Percentiles rank a stretch among this genome's conserved stretches.
Evolutionary conservation across 805 yeast genomes (phyloP).

Genomic region (Hemisphaericaspora nanyangensis): DNA sequence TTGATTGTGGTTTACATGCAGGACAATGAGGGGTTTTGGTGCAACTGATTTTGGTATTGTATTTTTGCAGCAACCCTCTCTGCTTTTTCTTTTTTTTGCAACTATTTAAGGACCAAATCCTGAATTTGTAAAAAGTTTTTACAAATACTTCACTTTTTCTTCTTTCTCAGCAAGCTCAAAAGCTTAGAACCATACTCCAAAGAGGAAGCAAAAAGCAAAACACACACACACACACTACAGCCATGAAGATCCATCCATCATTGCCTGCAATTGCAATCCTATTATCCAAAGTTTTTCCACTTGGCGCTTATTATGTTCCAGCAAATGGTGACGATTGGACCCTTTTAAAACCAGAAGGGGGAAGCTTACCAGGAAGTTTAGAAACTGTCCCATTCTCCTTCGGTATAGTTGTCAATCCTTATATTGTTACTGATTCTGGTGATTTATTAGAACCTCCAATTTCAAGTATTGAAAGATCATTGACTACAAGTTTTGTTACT

Average conservation of each 20-base stretch:
- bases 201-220: not conserved
- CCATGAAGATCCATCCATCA: not conserved
- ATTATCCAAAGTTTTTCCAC: not conserved
- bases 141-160: not conserved
- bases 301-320: conserved; percentile 18
- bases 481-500: conserved; percentile 14
- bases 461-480: conserved; percentile 10
- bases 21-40: not conserved
- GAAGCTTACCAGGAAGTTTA: conserved; percentile 14
- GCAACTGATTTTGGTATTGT: not conserved
- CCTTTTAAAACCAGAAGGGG: conserved; percentile 21
- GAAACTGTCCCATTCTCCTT: conserved; percentile 29
- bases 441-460: conserved; percentile 16
- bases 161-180: not conserved
- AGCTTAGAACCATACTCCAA: not conserved
- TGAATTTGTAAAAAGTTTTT: not conserved
- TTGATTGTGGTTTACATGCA: not conserved
- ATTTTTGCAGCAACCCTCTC: not conserved
- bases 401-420: conserved; percentile 33
- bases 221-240: not conserved
- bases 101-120: not conserved
- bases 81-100: conserved; percentile 1
- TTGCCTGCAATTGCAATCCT: not conserved
- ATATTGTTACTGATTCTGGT: conserved; percentile 15
- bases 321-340: conserved; percentile 35